These are phyloP conservation scores for Paramecium sexaurelia DNA, from an alignment of 73 alveolate genomes.

Conservation along the genomic window DNA sequence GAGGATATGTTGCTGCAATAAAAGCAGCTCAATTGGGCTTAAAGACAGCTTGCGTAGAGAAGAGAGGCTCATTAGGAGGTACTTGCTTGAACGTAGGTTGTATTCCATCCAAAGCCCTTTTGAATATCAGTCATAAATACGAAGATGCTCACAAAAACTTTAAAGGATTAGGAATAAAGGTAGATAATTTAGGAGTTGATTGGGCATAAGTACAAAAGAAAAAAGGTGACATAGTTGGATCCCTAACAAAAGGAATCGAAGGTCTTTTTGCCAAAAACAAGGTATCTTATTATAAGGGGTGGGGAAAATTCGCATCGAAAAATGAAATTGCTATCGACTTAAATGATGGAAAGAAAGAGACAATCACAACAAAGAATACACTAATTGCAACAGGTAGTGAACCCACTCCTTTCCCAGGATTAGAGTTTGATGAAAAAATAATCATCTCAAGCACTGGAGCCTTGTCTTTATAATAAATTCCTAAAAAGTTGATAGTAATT, in stretches of 20 bases:
- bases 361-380: slow-evolving; percentile 80
- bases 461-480: slow-evolving; percentile 81
- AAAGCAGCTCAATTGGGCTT: slow-evolving; percentile 96
- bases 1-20: slow-evolving; percentile 95
- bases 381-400: slow-evolving; percentile 94
- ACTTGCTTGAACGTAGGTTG: slow-evolving; percentile 97
- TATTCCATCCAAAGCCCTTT: slow-evolving; percentile 92
- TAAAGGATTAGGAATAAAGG: slow-evolving; percentile 82
- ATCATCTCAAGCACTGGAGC: slow-evolving; percentile 87
- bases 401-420: slow-evolving; percentile 92
- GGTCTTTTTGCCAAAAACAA: slow-evolving; percentile 88
- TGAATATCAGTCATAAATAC: slow-evolving; percentile 87
- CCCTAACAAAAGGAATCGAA: slow-evolving; percentile 93
- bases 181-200: slow-evolving; percentile 73
- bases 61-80: slow-evolving; percentile 97
- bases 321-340: slow-evolving; percentile 75
- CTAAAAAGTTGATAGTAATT: slow-evolving; percentile 92
- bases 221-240: slow-evolving; percentile 85
- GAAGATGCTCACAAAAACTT: slow-evolving; percentile 85
- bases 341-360: slow-evolving; percentile 74
- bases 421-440: slow-evolving; percentile 81
- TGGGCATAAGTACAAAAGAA: slow-evolving; percentile 64
- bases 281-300: slow-evolving; percentile 85
- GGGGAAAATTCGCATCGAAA: slow-evolving; percentile 76
- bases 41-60: slow-evolving; percentile 96